Base-by-base conservation (phyloP, 108 stramenopile genomes). In the Nitzschia inconspicua region DNA sequence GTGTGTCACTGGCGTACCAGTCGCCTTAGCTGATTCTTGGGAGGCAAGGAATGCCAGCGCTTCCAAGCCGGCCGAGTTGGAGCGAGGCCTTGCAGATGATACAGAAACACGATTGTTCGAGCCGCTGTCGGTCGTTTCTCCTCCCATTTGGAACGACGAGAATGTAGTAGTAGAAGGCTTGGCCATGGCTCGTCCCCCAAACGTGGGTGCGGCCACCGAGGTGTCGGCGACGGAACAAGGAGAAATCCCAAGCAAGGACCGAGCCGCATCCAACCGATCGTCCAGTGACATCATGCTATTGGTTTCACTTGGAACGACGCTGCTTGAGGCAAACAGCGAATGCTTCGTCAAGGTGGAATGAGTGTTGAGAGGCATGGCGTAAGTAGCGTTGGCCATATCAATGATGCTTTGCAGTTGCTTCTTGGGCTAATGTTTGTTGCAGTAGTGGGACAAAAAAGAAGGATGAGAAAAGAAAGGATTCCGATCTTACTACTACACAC, bases 1-100 rank as follows among this genome's bases (percentile, higher is more conserved):
- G 6, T 44, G 23, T 7, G n/a, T 5, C 30, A 24, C 35, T n/a
- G 60, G 13, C 24, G 43, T 32, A 19, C 5, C 9, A 20, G 43
- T 22, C 14, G 14, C 3, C 19, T 20, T 63, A 9, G 57, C 59
- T 37, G 66, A 63, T 49, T 79, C 72, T 35, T 56, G 39, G 30
- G 79, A 66, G 13, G 81, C 81, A 10, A 78, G 37, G 9, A 59
- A 47, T 20, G 81, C 81, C 47, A 83, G 44, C 10, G 81, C 81
- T 30, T 83, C 77, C 18, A 83, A 66, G 4, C 72, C 81, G 13
- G 57, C 61, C 11, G 66, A 65, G 47, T 65, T 53, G 3, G 65
- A 68, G 5, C 62, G 41, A 3, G 31, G 22, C 11, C 56, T 47
- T 20, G 35, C 23, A 50, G 16, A 13, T 24, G 18, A 0, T 14